phyloP scores from a whole-genome alignment of 495 filamentous ascomycete species.

The Lentithecium fluviatile region DNA sequence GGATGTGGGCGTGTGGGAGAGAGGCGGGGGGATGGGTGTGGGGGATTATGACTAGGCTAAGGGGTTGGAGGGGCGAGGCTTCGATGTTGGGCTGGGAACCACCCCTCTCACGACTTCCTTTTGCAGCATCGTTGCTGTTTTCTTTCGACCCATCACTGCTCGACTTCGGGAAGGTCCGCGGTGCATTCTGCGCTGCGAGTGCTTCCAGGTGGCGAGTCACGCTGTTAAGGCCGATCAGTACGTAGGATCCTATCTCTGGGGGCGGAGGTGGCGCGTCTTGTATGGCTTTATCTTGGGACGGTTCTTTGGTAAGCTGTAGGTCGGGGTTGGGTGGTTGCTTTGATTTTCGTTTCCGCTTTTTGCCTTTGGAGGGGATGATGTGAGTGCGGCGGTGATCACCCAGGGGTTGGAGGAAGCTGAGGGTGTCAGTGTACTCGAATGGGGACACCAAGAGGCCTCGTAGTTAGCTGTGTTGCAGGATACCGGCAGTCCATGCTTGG shows the following conservation, averaged over 20 bases:
- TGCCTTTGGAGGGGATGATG: slow-evolving; percentile 53
- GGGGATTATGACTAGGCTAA: slow-evolving; percentile 25
- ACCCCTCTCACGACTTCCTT: too few species aligned
- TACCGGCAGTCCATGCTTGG: too few species aligned
- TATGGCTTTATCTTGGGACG: slow-evolving; percentile 2
- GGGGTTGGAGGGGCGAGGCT: slow-evolving; percentile 2
- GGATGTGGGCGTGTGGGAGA: slow-evolving; percentile 60
- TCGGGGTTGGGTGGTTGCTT: slow-evolving; percentile 12
- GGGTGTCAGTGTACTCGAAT: slow-evolving; percentile 3
- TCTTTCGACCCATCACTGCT: neutral
- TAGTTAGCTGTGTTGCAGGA: too few species aligned
- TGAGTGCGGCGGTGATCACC: slow-evolving; percentile 53
- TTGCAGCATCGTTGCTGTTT: neutral
- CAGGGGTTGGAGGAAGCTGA: slow-evolving; percentile 57
- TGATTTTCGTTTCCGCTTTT: slow-evolving; percentile 40
- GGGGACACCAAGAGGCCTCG: too few species aligned
- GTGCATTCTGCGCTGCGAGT: slow-evolving; percentile 33
- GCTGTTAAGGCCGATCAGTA: slow-evolving; percentile 60
- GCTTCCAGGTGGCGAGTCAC: slow-evolving; percentile 56
- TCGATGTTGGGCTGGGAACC: too few species aligned
- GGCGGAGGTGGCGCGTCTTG: slow-evolving; percentile 38
- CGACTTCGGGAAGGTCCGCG: neutral
- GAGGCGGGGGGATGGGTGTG: slow-evolving; percentile 41
- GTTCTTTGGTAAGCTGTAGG: slow-evolving; percentile 6
- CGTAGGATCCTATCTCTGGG: slow-evolving; percentile 51